Conservation (phyloP, 1,139 yeast genomes). For the Taphrina flavorubra region DNA sequence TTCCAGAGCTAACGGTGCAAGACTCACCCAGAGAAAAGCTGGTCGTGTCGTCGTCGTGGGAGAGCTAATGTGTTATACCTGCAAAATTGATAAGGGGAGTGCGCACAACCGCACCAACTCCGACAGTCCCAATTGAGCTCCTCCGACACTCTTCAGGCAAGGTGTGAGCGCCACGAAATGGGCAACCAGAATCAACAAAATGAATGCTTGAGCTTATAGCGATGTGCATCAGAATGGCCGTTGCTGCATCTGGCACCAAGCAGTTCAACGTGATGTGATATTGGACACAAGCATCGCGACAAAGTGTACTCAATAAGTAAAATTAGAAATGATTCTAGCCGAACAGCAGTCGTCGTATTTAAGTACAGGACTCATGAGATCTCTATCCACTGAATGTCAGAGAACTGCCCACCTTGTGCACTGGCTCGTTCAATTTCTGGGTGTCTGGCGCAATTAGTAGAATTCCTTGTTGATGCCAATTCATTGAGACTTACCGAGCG, state of each 20-base stretch:
- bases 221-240: too few relatives aligned
- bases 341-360: neutral
- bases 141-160: neutral
- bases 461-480: constrained; percentile 58
- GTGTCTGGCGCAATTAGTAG: constrained; percentile 28
- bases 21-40: constrained; percentile 23
- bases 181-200: too few relatives aligned
- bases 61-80: neutral
- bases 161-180: neutral
- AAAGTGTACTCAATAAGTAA: constrained; percentile 2
- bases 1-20: neutral
- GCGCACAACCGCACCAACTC: constrained; percentile 9
- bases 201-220: too few relatives aligned
- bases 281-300: too few relatives aligned
- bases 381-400: constrained; percentile 42
- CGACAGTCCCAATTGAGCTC: constrained; percentile 18
- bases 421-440: constrained; percentile 87
- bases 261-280: too few relatives aligned
- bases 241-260: too few relatives aligned
- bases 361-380: constrained; percentile 7
- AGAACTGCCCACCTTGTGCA: constrained; percentile 67
- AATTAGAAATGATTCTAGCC: constrained; percentile 6
- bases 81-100: constrained; percentile 15
- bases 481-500: constrained; percentile 62
- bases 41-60: constrained; percentile 15